Base-by-base conservation (phyloP, 108 stramenopile species). In the Aurantiochytrium sp. region DNA sequence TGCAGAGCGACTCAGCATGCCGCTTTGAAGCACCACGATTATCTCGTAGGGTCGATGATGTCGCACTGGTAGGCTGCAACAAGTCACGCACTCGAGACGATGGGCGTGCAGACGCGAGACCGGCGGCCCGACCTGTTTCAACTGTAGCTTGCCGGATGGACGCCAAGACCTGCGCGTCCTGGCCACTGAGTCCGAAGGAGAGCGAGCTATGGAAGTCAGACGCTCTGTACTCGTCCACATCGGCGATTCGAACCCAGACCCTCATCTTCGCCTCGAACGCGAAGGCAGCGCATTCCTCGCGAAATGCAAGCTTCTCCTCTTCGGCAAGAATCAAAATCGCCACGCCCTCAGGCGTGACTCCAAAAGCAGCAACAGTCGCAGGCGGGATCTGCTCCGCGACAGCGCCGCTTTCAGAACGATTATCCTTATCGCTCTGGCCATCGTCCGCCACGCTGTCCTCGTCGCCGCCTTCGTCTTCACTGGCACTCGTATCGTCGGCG, bases 261-360 rank as follows among this genome's bases (percentile, higher is more conserved):
- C 28, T 12, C 76, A 83, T 83, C 4, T 83, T 83, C 14, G 45
- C 49, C n/a, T 53, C 76, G 49, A 1, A 53, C 3, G 76, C 76
- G 49, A 83, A 83, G n/a, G 76, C 76, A 8, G 76, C 76, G 28
- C 76, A 83, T 12, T 47, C 49, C 76, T 83, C 76, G n/a, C 76
- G 49, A 45, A 53, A 53, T 43, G 49, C 76, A 12, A 47, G 25
- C 6, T 23, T 25, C 51, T 83, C 76, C 49, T 53, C 12, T 45
- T 53, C 51, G 19, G 51, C 76, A 53, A 47, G 28, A 83, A 83
- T 53, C 10, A 83, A 18, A 3, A 83, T 23, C 6, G 76, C 49
- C 12, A 53, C 51, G 1, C 76, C 76, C n/a, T 83, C 51, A 0
- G 45, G 76, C n/a, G 49, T n/a, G 43, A 83, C n/a, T 25, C 49